Evolutionary conservation across 345 rosid species (phyloP), one percentile per base, ranked within the genome.

Genomic region (Bruguiera gymnorhiza): DNA sequence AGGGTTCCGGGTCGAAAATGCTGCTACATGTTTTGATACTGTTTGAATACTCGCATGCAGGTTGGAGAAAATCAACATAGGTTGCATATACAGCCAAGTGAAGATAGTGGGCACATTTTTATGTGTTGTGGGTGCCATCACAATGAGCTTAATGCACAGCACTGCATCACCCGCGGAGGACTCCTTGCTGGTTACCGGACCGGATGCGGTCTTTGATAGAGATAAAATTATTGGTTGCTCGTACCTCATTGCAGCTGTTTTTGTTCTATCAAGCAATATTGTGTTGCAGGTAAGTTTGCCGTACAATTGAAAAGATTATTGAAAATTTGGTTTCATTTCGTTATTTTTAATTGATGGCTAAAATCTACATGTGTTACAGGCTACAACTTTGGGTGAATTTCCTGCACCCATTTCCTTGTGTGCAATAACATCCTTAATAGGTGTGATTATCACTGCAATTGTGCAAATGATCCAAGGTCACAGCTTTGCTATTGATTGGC

Each of bases 371-470:
- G 26, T 66, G 56, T 31, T 23, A 18, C 79, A 95, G 97, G 98
- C 97, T 2, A 39, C 83, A 3, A 73, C 96, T 39, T 71, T 92
- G 80, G 81, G 74, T 10, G 88, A 88, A 62, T 92, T 96, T 77
- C 95, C 96, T 0, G 99, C 97, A n/a, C 99, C 99, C 0, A 85
- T 91, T 60, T 92, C 98, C 0, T 59, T 92, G 69, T 86, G 85
- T 71, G 95, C 90, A 20, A 77, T 87, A 71, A 88, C 92, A 53
- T 87, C 96, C 11, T 74, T 90, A 64, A 78, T 92, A 3, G 99
- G 98, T 46, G 86, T 84, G 58, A 23, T 88, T 69, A 79, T 79
- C 64, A 88, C 98, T 54, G 80, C 82, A 23, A 27, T 71, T 34
- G 80, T 83, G 15, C 81, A 86, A 37, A 43, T 89, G 46, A 32